Conservation (phyloP, 2,329 filamentous ascomycete genomes). For the Fusarium oligoseptatum region DNA sequence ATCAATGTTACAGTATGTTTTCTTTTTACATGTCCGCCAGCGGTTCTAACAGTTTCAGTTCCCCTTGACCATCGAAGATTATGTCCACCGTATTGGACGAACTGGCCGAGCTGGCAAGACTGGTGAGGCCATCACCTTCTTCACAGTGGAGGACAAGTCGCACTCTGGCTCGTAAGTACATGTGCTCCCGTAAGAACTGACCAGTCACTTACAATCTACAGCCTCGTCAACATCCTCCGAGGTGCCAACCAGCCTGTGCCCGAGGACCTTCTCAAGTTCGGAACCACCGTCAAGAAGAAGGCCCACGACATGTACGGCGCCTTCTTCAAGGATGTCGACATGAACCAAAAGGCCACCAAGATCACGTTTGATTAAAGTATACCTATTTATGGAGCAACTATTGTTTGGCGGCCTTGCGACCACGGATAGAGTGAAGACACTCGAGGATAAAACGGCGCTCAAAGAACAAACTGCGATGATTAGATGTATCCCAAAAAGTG, state of each 20-base stretch:
- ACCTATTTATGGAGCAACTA: slow-evolving; percentile 33
- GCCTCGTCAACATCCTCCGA: slow-evolving; percentile 93
- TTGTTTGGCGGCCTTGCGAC: slow-evolving; percentile 49
- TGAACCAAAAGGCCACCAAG: slow-evolving; percentile 87
- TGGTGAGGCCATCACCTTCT: slow-evolving; percentile 90
- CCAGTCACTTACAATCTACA: slow-evolving; percentile 52
- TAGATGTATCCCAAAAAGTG: slow-evolving; percentile 39
- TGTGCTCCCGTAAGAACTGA: background rate
- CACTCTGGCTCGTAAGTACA: slow-evolving; percentile 85
- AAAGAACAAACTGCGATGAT: slow-evolving; percentile 61
- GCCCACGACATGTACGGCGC: slow-evolving; percentile 93
- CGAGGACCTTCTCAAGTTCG: slow-evolving; percentile 92
- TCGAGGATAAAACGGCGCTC: slow-evolving; percentile 68
- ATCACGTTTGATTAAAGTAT: slow-evolving; percentile 82
- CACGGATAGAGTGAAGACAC: slow-evolving; percentile 61
- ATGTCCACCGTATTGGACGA: slow-evolving; percentile 95
- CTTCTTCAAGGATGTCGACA: slow-evolving; percentile 92
- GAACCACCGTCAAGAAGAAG: slow-evolving; percentile 99
- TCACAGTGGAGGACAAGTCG: slow-evolving; percentile 94
- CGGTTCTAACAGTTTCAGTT: slow-evolving; percentile 64
- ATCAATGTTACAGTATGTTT: slow-evolving; percentile 83
- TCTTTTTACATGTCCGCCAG: background rate
- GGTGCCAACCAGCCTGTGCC: slow-evolving; percentile 93
- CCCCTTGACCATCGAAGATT: slow-evolving; percentile 95
- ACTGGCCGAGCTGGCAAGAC: slow-evolving; percentile 93